Evolutionary conservation across 78 protist species (phyloP), one percentile per base, ranked within the genome.

Genomic region (Polysphondylium violaceum): DNA sequence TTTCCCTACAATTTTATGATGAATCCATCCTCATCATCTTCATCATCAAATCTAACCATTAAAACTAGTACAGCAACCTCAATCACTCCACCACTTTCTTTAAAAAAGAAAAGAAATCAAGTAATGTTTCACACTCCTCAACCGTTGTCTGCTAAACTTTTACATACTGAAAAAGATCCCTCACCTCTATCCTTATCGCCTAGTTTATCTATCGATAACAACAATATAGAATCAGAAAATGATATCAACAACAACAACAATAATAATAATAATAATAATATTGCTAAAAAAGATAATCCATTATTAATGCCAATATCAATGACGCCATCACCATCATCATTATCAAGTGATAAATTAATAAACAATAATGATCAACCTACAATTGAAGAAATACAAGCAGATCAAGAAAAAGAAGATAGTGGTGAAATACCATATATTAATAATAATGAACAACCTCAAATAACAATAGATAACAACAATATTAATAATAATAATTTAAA

Each of bases 111-210:
- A 61, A 14, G 25, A 25, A 25, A 40, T 6, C 65, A 44, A 53
- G 78, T 72, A 50, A 7, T 72, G 51, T 72, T 72, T 72, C 78
- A 72, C 51, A 72, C 78, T 21, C 78, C 78, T 31, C 78, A 72
- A 51, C 43, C 60, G 4, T 72, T 72, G 51, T 21, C 43, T 27
- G 33, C 53, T 47, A 31, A 40, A 12, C 35, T 74, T 0, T 35
- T 56, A 74, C 25, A 41, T 2, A 11, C 38, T 3, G 44, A 71
- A 17, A 74, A 74, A 35, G 87, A 76, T 9, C 87, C 87, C 27
- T 76, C 87, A 33, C 87, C 87, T 11, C 33, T 76, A 33, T 65
- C 51, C 12, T 36, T 76, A 3, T 76, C 87, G 35, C 87, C 89
- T 31, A 4, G 16, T 4, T 3, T 61, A 14, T 7, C 19, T 6